Percentiles rank a stretch among this genome's conserved stretches.
phyloP scores from a whole-genome alignment of 2,329 filamentous ascomycete species.

The Tricladium varicosporioides region DNA sequence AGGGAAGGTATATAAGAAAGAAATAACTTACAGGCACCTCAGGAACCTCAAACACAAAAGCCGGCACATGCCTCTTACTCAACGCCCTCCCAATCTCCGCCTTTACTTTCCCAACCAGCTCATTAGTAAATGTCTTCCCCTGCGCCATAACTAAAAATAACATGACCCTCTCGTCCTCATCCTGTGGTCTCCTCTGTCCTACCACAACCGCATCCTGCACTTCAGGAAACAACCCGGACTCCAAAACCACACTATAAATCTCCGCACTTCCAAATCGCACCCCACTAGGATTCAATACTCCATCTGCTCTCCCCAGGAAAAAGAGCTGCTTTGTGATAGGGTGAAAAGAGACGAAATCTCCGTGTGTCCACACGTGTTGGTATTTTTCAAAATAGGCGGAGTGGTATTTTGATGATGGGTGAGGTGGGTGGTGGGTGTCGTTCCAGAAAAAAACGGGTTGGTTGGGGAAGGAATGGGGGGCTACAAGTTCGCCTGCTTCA shows the following conservation, averaged over 20 bases:
- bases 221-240: constrained; percentile 57
- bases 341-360: constrained; percentile 74
- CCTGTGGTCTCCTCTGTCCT: constrained; percentile 65
- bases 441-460: constrained; percentile 68
- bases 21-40: constrained; percentile 69
- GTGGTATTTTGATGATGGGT: constrained; percentile 42
- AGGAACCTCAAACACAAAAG: constrained; percentile 74
- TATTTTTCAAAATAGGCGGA: constrained; percentile 62
- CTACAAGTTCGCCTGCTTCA: constrained; percentile 72
- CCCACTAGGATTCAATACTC: constrained; percentile 76
- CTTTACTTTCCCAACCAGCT: constrained; percentile 58
- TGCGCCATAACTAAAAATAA: constrained; percentile 59
- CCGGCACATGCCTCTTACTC: constrained; percentile 74
- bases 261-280: constrained; percentile 79
- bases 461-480: constrained; percentile 69
- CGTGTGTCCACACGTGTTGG: constrained; percentile 74
- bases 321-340: constrained; percentile 62
- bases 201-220: constrained; percentile 76
- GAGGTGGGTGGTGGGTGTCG: constrained; percentile 37
- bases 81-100: constrained; percentile 62
- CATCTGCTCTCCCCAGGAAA: constrained; percentile 72
- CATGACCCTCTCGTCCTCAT: constrained; percentile 57
- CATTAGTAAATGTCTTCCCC: constrained; percentile 51
- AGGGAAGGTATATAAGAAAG: background rate
- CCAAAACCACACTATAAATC: constrained; percentile 69